These are phyloP conservation scores for Coemansia sp. DNA, from an alignment of 192 early-diverging fungal genomes.

Conservation along the genomic window DNA sequence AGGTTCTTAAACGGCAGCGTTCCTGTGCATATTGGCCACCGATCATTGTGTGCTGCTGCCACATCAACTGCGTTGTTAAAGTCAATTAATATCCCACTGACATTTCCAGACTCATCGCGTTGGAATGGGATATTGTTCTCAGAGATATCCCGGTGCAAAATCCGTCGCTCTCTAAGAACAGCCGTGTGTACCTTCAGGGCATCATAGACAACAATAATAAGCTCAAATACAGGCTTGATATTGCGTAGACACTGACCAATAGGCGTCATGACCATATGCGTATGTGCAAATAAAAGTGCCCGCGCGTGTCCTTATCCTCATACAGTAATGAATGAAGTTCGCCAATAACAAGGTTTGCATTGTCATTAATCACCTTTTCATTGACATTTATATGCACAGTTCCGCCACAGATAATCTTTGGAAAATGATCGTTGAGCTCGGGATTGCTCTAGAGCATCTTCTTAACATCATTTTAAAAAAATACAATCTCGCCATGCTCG, in stretches of 20 bases:
- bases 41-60: background rate
- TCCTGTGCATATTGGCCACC: background rate
- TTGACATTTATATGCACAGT: background rate
- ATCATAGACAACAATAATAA: background rate
- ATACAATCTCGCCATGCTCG: background rate
- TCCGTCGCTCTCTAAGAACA: background rate
- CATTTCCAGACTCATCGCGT: background rate
- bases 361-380: background rate
- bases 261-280: constrained; percentile 14
- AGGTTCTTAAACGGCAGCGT: background rate
- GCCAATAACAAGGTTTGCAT: background rate
- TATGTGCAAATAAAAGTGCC: background rate
- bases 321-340: background rate
- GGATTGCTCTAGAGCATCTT: background rate
- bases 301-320: background rate
- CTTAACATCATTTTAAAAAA: background rate
- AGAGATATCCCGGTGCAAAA: constrained; percentile 26
- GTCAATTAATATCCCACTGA: constrained; percentile 26
- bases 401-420: background rate
- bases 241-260: constrained; percentile 12
- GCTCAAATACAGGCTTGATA: background rate
- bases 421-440: background rate
- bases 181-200: background rate
- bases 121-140: constrained; percentile 21
- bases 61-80: constrained; percentile 13